A percentile compares a stretch with the other conserved stretches of the same genome.
Evolutionary conservation across 305 asterid species (phyloP).

Genomic region (Ilex paraguariensis): DNA sequence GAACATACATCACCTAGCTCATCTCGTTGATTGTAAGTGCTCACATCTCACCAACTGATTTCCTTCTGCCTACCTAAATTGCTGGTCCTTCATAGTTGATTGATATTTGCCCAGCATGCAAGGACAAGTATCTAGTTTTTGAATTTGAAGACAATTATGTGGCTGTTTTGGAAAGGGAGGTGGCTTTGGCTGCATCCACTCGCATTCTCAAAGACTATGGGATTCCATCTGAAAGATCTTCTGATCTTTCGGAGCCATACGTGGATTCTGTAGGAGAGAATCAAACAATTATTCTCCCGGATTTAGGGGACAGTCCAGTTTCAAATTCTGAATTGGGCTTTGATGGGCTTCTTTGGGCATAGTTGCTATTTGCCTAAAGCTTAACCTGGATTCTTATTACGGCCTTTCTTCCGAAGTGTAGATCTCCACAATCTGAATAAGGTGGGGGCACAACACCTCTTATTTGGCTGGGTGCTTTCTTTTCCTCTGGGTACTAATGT

Average conservation of each 20-base stretch:
- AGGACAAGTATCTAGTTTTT: conserved; percentile 70
- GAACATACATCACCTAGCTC: conserved; percentile 93
- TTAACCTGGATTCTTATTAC: neutral
- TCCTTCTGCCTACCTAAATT: neutral
- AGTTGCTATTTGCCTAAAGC: conserved; percentile 1
- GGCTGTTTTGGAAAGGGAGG: conserved; percentile 84
- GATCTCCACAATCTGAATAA: neutral
- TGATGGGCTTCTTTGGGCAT: conserved; percentile 80
- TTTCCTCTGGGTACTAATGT: too few species aligned
- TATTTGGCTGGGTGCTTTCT: too few species aligned
- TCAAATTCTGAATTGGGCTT: conserved; percentile 67
- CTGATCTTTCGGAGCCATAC: conserved; percentile 68
- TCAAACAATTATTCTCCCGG: conserved; percentile 28
- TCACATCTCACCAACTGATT: conserved; percentile 10
- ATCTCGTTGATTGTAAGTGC: conserved; percentile 80
- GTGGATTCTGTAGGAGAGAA: conserved; percentile 28
- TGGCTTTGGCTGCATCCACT: conserved; percentile 62
- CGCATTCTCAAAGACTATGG: conserved; percentile 81
- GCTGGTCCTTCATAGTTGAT: conserved; percentile 12
- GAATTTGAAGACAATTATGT: conserved; percentile 89
- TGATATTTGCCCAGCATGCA: conserved; percentile 53
- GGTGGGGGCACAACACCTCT: neutral
- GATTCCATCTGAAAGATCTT: conserved; percentile 81
- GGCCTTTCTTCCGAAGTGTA: neutral
- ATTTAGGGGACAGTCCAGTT: conserved; percentile 62